A percentile compares a stretch with the other conserved stretches of the same genome.
Conservation (phyloP, 202 grass and related monocot genomes). For the Digitaria exilis region DNA sequence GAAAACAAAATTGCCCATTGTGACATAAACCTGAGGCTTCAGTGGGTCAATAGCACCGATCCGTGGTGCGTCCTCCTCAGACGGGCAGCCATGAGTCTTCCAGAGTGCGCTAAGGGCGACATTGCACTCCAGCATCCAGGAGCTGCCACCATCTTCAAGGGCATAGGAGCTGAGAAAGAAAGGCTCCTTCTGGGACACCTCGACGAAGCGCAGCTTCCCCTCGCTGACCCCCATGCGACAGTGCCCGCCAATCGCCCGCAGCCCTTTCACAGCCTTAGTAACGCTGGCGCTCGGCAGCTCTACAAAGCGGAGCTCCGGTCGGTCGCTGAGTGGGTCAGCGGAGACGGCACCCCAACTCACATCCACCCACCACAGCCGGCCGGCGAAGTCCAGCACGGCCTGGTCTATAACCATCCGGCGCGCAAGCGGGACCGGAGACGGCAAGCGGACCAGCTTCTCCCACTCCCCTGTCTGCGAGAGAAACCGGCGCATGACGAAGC, state of each 20-base stretch:
- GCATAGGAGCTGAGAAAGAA: not conserved
- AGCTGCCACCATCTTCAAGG: not conserved
- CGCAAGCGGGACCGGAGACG: not conserved
- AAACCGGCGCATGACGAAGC: constrained; percentile 8
- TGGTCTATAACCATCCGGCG: not conserved
- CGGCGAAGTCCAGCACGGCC: constrained; percentile 7
- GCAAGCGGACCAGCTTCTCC: not conserved
- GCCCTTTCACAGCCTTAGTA: no score
- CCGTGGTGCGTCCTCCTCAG: not conserved
- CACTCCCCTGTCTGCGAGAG: not conserved
- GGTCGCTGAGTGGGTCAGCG: not conserved
- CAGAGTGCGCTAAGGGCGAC: not conserved
- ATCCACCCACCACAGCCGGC: constrained; percentile 23
- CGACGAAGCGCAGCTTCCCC: constrained; percentile 13
- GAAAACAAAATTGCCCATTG: not conserved
- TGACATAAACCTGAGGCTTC: not conserved
- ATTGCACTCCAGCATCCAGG: constrained; percentile 28
- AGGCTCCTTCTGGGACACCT: constrained; percentile 11
- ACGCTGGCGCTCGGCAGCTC: constrained; percentile 2
- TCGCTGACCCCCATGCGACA: constrained; percentile 27
- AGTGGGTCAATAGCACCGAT: constrained; percentile 7
- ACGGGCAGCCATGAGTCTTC: no score
- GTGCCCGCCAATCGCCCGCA: not conserved
- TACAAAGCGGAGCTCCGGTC: not conserved
- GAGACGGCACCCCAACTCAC: constrained; percentile 19